These are phyloP conservation scores for Forsythia viridissima DNA, from an alignment of 257 asterid species.

Conservation along the genomic window DNA sequence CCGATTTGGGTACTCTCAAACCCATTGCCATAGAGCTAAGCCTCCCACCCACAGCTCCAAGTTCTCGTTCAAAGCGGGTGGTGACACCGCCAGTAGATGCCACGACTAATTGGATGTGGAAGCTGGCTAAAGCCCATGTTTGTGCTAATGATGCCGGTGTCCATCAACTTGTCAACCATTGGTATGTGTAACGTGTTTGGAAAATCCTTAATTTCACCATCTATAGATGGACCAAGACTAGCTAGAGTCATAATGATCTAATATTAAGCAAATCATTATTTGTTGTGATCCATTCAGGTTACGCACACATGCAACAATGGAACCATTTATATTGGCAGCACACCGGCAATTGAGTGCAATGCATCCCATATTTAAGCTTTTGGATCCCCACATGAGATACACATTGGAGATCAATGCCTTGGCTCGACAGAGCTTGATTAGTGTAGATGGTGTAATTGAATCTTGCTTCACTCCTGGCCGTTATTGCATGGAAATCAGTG, in stretches of 20 bases:
- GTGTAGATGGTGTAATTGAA: slow-evolving; percentile 87
- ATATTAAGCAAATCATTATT: not conserved
- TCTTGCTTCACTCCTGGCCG: slow-evolving; percentile 96
- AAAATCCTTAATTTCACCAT: not conserved
- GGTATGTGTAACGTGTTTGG: slow-evolving; percentile 45
- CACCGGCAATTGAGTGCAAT: slow-evolving; percentile 93
- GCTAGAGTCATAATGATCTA: not conserved
- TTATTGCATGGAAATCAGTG: slow-evolving; percentile 91
- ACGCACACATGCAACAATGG: slow-evolving; percentile 85
- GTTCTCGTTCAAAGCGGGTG: slow-evolving; percentile 56
- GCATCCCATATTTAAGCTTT: slow-evolving; percentile 91
- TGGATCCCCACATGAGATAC: slow-evolving; percentile 98
- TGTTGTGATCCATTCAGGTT: slow-evolving; percentile 48
- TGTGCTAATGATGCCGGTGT: slow-evolving; percentile 98
- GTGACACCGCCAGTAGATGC: slow-evolving; percentile 80
- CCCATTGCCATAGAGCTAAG: slow-evolving; percentile 90
- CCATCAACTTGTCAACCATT: slow-evolving; percentile 94
- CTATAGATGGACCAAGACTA: not conserved
- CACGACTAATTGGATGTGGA: slow-evolving; percentile 85
- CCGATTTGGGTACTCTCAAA: slow-evolving; percentile 70
- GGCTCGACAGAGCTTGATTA: slow-evolving; percentile 83
- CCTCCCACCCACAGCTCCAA: slow-evolving; percentile 60
- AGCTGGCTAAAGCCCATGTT: slow-evolving; percentile 88
- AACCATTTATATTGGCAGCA: slow-evolving; percentile 90
- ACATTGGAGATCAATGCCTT: slow-evolving; percentile 85